Percentiles rank a stretch among this genome's conserved stretches.
These are phyloP conservation scores for Aegilops bicornis DNA, from an alignment of 176 grass and related monocot species.

Conservation along the genomic window DNA sequence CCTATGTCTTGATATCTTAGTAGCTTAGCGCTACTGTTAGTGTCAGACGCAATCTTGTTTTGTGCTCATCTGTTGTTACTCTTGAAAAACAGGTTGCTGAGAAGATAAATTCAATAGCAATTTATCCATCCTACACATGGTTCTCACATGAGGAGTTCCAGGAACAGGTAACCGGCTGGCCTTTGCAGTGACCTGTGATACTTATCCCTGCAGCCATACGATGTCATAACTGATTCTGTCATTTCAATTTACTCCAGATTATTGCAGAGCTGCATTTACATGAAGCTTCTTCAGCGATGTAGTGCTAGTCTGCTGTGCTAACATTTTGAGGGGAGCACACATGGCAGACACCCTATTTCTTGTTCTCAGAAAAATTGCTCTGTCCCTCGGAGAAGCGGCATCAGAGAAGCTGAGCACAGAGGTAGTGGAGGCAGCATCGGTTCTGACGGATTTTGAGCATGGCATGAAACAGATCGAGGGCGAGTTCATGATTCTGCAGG, in stretches of 20 bases:
- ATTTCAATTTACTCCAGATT: neutral
- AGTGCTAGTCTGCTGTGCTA: neutral
- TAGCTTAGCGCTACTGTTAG: neutral
- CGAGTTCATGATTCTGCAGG: conserved; percentile 39
- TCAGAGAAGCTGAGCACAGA: conserved; percentile 4
- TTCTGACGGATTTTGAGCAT: conserved; percentile 26
- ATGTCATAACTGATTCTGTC: neutral
- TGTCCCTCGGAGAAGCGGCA: conserved; percentile 28
- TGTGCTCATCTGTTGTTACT: neutral
- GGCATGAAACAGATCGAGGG: conserved; percentile 42
- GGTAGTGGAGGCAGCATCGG: conserved; percentile 25
- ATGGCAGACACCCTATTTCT: conserved; percentile 54
- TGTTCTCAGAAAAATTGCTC: conserved; percentile 44
- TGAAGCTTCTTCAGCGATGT: neutral
- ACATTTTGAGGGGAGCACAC: neutral
- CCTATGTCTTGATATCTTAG: neutral
- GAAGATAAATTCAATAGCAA: neutral
- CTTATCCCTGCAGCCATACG: neutral
- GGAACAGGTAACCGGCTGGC: neutral
- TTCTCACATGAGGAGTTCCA: neutral
- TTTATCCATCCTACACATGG: neutral
- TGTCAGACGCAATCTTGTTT: neutral
- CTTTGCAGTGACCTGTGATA: neutral
- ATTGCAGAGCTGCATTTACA: neutral
- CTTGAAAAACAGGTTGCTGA: neutral